A percentile compares a stretch with the other conserved stretches of the same genome.
Evolutionary conservation across 2,329 filamentous ascomycete genomes (phyloP).

Genomic region (Eutypella sp.): DNA sequence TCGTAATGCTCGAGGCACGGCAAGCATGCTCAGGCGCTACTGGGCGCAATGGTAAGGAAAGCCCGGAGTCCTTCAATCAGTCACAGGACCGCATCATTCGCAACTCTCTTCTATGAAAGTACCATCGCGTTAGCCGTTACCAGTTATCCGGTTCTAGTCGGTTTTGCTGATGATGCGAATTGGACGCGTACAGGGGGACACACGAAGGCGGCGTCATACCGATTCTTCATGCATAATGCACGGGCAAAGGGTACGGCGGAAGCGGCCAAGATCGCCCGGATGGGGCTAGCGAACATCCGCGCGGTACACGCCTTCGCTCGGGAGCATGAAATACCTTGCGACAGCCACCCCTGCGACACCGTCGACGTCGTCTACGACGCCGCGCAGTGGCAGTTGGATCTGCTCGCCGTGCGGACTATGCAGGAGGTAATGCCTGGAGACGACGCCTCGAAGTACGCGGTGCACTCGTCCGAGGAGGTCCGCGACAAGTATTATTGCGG

Average conservation of each 20-base stretch:
- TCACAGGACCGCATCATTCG: background rate
- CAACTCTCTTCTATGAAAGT: too few species aligned
- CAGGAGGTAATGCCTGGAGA: conserved; percentile 37
- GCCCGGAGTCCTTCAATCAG: background rate
- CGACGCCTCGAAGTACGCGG: conserved; percentile 37
- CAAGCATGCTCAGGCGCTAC: conserved; percentile 64
- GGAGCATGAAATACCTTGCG: conserved; percentile 42
- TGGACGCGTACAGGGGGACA: conserved; percentile 37
- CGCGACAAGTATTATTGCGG: conserved; percentile 34
- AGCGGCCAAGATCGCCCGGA: conserved; percentile 45
- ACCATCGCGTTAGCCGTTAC: too few species aligned
- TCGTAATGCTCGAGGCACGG: conserved; percentile 61
- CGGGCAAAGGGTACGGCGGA: conserved; percentile 39
- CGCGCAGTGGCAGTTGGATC: conserved; percentile 33
- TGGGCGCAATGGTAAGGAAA: conserved; percentile 45
- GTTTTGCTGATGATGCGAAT: too few species aligned
- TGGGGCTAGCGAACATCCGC: conserved; percentile 49
- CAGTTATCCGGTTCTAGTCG: too few species aligned
- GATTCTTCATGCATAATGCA: conserved; percentile 44
- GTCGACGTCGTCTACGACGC: conserved; percentile 54
- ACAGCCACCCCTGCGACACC: conserved; percentile 46
- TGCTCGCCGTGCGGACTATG: conserved; percentile 39
- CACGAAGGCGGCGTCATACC: conserved; percentile 40
- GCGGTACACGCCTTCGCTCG: conserved; percentile 50
- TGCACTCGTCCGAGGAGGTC: conserved; percentile 39